Evolutionary conservation across 768 basidiomycete species (phyloP).

Genomic region (Pleurotus djamor): DNA sequence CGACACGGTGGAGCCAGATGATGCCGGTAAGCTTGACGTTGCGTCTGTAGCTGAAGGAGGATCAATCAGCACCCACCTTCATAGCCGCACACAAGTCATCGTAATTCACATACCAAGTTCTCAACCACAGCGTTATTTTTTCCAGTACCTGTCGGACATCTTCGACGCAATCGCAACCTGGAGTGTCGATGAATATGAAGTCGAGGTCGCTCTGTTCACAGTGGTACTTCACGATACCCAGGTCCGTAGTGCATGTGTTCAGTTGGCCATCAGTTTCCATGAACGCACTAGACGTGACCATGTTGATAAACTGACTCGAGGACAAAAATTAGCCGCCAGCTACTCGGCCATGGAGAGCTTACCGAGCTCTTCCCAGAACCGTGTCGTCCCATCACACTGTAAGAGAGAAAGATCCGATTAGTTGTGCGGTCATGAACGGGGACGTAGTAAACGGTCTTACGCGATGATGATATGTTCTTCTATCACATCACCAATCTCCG

Average conservation of each 20-base stretch:
- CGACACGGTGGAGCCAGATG: constrained; percentile 6
- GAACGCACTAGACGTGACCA: background rate
- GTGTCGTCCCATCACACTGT: constrained; percentile 2
- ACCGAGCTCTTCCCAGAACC: constrained; percentile 4
- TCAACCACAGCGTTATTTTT: background rate
- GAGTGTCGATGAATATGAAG: constrained; percentile 6
- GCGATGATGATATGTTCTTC: constrained; percentile 9
- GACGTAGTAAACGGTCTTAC: background rate
- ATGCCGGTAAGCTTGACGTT: constrained; percentile 5
- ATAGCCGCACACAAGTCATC: background rate
- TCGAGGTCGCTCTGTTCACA: constrained; percentile 7
- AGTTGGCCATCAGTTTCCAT: background rate
- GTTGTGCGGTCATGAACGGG: background rate
- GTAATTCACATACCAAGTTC: background rate
- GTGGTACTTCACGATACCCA: constrained; percentile 3
- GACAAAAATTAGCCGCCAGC: background rate
- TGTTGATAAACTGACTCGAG: constrained; percentile 1
- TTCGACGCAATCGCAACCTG: constrained; percentile 3
- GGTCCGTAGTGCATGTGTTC: background rate
- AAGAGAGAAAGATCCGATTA: background rate
- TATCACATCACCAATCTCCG: constrained; percentile 11
- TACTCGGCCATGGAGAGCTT: background rate
- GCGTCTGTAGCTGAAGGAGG: background rate
- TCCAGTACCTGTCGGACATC: background rate
- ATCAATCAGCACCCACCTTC: background rate